A percentile compares a stretch with the other conserved stretches of the same genome.
These are phyloP conservation scores for Spatholobus suberectus DNA, from an alignment of 306 rosid species.

Conservation along the genomic window DNA sequence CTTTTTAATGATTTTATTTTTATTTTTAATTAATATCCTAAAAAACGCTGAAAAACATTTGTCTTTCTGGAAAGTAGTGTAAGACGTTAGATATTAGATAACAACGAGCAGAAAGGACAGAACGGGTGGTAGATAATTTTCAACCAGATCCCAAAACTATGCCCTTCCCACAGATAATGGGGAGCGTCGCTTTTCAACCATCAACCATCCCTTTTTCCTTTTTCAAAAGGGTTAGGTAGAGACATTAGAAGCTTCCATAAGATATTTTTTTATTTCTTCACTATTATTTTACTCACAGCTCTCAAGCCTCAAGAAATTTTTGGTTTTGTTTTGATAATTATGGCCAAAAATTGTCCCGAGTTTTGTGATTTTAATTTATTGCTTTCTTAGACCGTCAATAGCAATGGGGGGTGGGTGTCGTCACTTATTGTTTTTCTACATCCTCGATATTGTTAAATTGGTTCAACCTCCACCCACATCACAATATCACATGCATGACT, in stretches of 20 bases:
- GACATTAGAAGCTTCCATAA: conserved; percentile 56
- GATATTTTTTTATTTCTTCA: conserved; percentile 27
- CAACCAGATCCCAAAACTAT: conserved; percentile 45
- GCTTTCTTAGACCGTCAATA: conserved; percentile 3
- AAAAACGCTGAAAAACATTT: not conserved
- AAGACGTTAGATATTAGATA: conserved; percentile 29
- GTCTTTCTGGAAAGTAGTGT: conserved; percentile 21
- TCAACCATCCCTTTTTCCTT: conserved; percentile 38
- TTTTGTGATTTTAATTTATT: conserved; percentile 15
- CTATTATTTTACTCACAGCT: conserved; percentile 6
- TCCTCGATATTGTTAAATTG: conserved; percentile 19
- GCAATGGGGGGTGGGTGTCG: too few relatives aligned
- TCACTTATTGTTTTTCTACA: not conserved
- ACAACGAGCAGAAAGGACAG: conserved; percentile 47
- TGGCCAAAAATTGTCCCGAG: too few relatives aligned
- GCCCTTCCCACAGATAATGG: conserved; percentile 48
- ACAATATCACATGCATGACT: conserved; percentile 54
- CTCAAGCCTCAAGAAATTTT: not conserved
- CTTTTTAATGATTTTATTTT: too few relatives aligned
- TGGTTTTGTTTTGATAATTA: not conserved
- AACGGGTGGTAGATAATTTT: conserved; percentile 42
- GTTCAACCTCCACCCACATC: conserved; percentile 48
- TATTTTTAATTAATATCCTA: too few relatives aligned
- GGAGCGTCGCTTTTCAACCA: conserved; percentile 54
- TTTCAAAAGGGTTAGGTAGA: conserved; percentile 65